Evolutionary conservation across 495 filamentous ascomycete species (phyloP).

Genomic region (Xylaria bambusicola): DNA sequence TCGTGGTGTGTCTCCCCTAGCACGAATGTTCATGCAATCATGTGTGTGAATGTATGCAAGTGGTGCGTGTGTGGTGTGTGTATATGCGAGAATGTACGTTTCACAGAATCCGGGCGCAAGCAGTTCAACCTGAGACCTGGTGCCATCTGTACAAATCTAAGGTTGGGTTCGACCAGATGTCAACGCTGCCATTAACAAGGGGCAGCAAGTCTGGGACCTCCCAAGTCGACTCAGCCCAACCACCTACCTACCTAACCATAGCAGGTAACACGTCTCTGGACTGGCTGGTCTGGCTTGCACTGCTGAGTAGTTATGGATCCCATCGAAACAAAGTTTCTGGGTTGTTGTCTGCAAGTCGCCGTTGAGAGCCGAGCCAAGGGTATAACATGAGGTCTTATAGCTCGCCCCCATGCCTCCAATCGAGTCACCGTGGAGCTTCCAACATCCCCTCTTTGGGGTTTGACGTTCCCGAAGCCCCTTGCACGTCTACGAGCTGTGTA

Average conservation of each 20-base stretch:
- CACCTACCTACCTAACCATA: conserved; percentile 18
- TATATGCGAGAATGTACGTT: conserved; percentile 4
- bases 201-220: conserved; percentile 1
- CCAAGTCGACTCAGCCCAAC: conserved; percentile 20
- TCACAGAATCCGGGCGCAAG: not conserved
- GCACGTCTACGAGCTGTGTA: not conserved
- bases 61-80: not conserved
- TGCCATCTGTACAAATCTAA: not conserved
- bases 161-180: conserved; percentile 13
- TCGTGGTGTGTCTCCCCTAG: conserved; percentile 10
- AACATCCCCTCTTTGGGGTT: conserved; percentile 21
- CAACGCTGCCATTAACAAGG: conserved; percentile 5
- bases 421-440: conserved; percentile 13
- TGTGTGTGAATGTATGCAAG: not conserved
- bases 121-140: conserved; percentile 5
- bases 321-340: conserved; percentile 30
- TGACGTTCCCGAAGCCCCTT: conserved; percentile 9
- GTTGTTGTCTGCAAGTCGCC: conserved; percentile 37
- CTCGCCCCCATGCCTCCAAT: conserved; percentile 18
- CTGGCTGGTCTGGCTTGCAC: conserved; percentile 1
- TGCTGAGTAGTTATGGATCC: conserved; percentile 19
- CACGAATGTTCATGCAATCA: conserved; percentile 12
- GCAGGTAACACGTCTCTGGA: not conserved
- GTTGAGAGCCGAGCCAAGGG: conserved; percentile 31
- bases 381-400: conserved; percentile 38